These are phyloP conservation scores for Pelargonium myrrhifolium DNA, from an alignment of 441 rosid species.

Conservation along the genomic window DNA sequence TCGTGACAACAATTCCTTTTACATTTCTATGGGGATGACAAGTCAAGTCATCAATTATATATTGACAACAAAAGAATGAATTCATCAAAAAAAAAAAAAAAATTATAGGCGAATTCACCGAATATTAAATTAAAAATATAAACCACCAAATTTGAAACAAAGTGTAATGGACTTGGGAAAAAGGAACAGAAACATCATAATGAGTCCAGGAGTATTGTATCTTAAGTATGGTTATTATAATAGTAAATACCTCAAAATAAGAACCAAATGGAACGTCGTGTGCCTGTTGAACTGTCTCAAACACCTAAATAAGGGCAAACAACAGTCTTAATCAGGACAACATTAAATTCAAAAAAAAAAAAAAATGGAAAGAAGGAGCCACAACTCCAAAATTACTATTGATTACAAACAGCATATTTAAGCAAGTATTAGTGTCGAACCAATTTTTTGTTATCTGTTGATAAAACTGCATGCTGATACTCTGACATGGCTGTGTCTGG, in stretches of 20 bases:
- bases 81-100: too few relatives aligned
- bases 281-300: conserved; percentile 92
- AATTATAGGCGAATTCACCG: too few relatives aligned
- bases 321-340: neutral
- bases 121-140: neutral
- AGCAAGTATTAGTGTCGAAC: conserved; percentile 29
- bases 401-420: neutral
- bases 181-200: neutral
- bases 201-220: neutral
- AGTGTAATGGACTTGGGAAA: neutral
- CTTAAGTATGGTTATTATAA: conserved; percentile 1
- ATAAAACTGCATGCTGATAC: conserved; percentile 76
- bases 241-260: conserved; percentile 66
- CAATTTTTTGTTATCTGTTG: conserved; percentile 67
- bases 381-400: neutral
- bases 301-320: conserved; percentile 41
- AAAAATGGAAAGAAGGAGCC: neutral
- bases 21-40: too few relatives aligned
- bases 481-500: conserved; percentile 97
- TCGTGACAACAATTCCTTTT: too few relatives aligned
- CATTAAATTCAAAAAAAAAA: neutral
- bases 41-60: too few relatives aligned
- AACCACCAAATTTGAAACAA: neutral
- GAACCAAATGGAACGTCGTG: conserved; percentile 98
- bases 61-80: too few relatives aligned